Evolutionary conservation across 2,329 filamentous ascomycete genomes (phyloP), one percentile per base, ranked within the genome.

Genomic region (Colletotrichum sidae): DNA sequence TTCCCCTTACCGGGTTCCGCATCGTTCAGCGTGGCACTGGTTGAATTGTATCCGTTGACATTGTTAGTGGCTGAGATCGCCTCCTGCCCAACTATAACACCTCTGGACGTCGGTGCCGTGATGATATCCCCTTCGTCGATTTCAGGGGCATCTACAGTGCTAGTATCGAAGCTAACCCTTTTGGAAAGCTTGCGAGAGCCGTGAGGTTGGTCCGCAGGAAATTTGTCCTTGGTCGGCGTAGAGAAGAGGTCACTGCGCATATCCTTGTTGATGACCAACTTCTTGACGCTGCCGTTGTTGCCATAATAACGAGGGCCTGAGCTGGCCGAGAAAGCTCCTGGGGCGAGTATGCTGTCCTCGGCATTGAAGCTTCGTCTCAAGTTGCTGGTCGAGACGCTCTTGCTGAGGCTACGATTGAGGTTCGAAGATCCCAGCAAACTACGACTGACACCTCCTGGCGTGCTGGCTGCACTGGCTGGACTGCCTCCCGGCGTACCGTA

Each of bases 141-240:
- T 34, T 68, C 60, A 6, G 53, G 50, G 38, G 68, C 59, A 42
- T 83, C 83, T 33, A 83, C 78, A 38, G 83, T 85, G 72, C 85
- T 86, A 4, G 90, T 89, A 74, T 97, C 94, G 72, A 98, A 99
- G 80, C 94, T 97, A 56, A 99, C 96, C 57, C 92, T 90, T 83
- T 97, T 97, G 69, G 90, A 90, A 45, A 92, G 79, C 72, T 89
- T 89, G 56, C 84, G 81, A 38, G 79, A 74, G 68, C 81, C 75
- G 67, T 84, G 77, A 51, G 76, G 63, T 47, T 77, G 71, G 12
- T 84, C 84, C 17, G 75, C 70, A 2, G 73, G 68, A 13, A 77
- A 72, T 71, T 82, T 84, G 41, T 85, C 83, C 73, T 84, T 88
- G 58, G 80, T 84, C 0, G 88, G 87, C 1, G 87, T 87, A 2